Evolutionary conservation across 768 basidiomycete species (phyloP).

Genomic region (Russula dissimulans): DNA sequence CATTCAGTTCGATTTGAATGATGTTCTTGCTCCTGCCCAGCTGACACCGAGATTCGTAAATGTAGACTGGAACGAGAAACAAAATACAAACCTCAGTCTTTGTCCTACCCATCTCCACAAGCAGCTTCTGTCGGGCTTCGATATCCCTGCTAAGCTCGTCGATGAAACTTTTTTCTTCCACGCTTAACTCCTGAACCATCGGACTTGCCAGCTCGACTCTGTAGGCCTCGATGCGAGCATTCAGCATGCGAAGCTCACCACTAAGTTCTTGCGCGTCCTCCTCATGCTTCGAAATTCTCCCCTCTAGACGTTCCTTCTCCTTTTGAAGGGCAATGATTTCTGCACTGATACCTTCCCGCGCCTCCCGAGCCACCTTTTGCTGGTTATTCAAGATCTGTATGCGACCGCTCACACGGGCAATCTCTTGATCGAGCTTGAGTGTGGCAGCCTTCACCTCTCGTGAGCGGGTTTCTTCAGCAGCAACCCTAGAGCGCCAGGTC

Average conservation of each 20-base stretch:
- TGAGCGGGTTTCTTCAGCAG: conserved; percentile 52
- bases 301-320: conserved; percentile 63
- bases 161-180: conserved; percentile 60
- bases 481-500: conserved; percentile 64
- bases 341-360: conserved; percentile 54
- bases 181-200: conserved; percentile 63
- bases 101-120: conserved; percentile 56
- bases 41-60: conserved; percentile 29
- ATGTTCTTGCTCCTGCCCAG: conserved; percentile 68
- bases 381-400: conserved; percentile 63
- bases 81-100: conserved; percentile 55
- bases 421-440: conserved; percentile 70
- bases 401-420: conserved; percentile 64
- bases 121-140: conserved; percentile 60
- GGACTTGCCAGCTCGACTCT: conserved; percentile 63
- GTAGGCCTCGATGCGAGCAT: conserved; percentile 55
- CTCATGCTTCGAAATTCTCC: conserved; percentile 55
- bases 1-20: conserved; percentile 88
- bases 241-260: conserved; percentile 54
- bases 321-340: conserved; percentile 50
- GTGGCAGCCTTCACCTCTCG: conserved; percentile 70
- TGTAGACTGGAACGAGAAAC: background rate
- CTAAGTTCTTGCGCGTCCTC: conserved; percentile 60
- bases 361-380: conserved; percentile 59
- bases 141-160: conserved; percentile 64